Base-by-base conservation (phyloP, 352 stramenopile species). In the Globisporangium carolinianum region DNA sequence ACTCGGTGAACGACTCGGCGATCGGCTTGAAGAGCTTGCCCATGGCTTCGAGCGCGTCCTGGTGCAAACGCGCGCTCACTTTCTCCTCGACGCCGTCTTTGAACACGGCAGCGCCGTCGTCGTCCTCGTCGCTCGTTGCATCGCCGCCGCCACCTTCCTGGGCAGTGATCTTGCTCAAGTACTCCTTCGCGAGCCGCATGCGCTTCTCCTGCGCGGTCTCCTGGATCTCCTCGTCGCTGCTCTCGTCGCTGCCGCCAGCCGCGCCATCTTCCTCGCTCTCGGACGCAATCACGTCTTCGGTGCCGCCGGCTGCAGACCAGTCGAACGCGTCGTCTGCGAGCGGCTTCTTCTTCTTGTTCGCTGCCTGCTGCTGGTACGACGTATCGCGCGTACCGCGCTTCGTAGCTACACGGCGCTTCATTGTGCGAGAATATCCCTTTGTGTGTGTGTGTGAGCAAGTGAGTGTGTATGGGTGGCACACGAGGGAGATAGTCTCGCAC, bases 191-290 rank as follows among this genome's bases (percentile, higher is more conserved):
- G 51, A 97, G 68, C 4, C 89, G 80, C 61, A 96, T 68, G 49
- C 87, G 83, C 71, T 90, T 96, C 65, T 97, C 87, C 69, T 96
- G 83, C 14, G 79, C 79, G 7, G 83, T 94, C 71, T 97, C 89
- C 37, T 87, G 73, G 7, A 64, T 63, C 63, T 91, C 73, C 15
- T 73, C 64, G 36, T 91, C 76, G 46, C 80, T 72, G 14, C 89
- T 79, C 0, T 82, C 72, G 52, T 71, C 68, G 32, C 77, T 70
- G 9, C 51, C 59, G 47, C 41, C 57, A 8, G 72, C 67, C 11
- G 67, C 61, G 59, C 74, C 70, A 7, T 79, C 83, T 45, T 67
- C 75, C 37, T 92, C 83, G 56, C 68, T 88, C 64, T 93, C 83
- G 17, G 79, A 91, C 36, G 76, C 79, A 53, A 91, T 86, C 47